These are phyloP conservation scores for Fusarium irregulare DNA, from an alignment of 2,329 filamentous ascomycete genomes.

Conservation along the genomic window DNA sequence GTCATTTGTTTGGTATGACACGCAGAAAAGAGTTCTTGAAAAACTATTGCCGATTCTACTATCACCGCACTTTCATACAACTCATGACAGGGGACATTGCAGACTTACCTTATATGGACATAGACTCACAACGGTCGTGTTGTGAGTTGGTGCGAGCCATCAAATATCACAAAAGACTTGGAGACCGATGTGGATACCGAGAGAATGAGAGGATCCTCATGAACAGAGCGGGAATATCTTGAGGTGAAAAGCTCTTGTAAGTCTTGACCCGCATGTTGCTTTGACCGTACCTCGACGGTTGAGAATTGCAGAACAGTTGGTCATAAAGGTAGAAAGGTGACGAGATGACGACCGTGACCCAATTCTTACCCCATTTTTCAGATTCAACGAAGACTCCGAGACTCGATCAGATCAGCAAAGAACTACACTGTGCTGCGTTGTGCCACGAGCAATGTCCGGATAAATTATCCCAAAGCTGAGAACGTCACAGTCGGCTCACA, in stretches of 20 bases:
- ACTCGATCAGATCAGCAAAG: constrained; percentile 36
- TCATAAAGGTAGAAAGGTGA: not conserved
- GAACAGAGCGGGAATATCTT: not conserved
- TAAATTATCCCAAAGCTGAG: constrained; percentile 15
- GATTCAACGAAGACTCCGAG: constrained; percentile 1
- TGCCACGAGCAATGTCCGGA: constrained; percentile 22
- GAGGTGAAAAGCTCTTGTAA: constrained; percentile 7
- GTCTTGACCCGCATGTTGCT: constrained; percentile 4
- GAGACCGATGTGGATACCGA: constrained; percentile 4
- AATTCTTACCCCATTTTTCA: not conserved
- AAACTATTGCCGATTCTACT: constrained; percentile 9
- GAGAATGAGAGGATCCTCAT: not conserved
- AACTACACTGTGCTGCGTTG: constrained; percentile 37
- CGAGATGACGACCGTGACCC: not conserved
- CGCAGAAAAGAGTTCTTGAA: constrained; percentile 21
- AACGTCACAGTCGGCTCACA: constrained; percentile 26
- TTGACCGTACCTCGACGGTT: not conserved
- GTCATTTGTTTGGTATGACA: constrained; percentile 7
- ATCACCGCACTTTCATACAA: constrained; percentile 29
- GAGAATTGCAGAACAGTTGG: not conserved
- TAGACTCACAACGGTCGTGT: constrained; percentile 15
- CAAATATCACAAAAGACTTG: not conserved
- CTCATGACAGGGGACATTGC: constrained; percentile 31
- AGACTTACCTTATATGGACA: constrained; percentile 31
- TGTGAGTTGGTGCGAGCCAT: not conserved